Base-by-base conservation (phyloP, 441 rosid genomes). In the Erodium texanum region DNA sequence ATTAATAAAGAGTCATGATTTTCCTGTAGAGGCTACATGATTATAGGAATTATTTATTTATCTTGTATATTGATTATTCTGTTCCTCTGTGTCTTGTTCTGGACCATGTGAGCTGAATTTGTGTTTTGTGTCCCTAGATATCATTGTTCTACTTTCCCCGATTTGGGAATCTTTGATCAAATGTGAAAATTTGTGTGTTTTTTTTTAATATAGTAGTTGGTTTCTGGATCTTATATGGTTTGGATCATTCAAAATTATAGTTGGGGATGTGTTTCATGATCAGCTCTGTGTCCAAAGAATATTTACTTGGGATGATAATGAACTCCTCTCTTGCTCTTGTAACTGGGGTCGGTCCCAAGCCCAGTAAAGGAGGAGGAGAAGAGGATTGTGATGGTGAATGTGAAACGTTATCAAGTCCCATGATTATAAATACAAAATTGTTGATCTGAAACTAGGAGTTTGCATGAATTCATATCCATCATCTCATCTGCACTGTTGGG, bases 361-460 rank as follows among this genome's bases (percentile, higher is more conserved):
- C 38, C 38, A 34, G 38, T 6, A 34, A 34, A 34, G 38, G 38
- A 5, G 38, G 38, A 5, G 36, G 36, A 32, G 36, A 32, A 32
- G 36, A 32, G 38, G 38, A 34, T 34, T 34, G 9, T 34, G 38
- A 34, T 34, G 38, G 38, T 34, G 38, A 34, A 34, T 34, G 9
- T 34, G 38, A 34, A 34, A 34, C 6, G 6, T 34, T 34, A 3
- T 34, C 38, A 0, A 34, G 38, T 34, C 38, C 38, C 6, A 7
- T 34, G 9, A 34, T 34, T 5, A 10, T 3, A 34, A 34, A 58
- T 22, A 8, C 62, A 58, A 19, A 56, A 9, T 58, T 58, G 9
- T 58, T 58, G 62, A 58, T 58, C 19, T 58, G 24, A 20, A 19
- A 45, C 52, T 45, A 45, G 52, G 12, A 45, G 62, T 58, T 58